Evolutionary conservation across 345 rosid species (phyloP).

Genomic region (Aethionema arabicum): DNA sequence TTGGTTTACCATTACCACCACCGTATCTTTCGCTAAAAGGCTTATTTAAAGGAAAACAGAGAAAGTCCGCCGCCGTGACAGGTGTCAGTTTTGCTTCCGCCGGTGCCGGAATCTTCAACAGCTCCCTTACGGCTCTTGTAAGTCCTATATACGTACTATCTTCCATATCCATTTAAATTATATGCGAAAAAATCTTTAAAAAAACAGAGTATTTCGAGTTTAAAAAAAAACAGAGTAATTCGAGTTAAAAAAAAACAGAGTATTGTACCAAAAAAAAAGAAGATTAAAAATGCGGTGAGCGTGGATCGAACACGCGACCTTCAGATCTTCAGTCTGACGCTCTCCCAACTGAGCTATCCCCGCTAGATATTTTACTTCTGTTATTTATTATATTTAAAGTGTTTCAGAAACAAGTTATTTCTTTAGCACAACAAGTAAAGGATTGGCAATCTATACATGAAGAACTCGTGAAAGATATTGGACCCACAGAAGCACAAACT

Average conservation of each 20-base stretch:
- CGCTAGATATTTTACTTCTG: neutral
- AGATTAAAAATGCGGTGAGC: constrained; percentile 44
- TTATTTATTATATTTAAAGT: neutral
- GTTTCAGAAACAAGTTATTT: constrained; percentile 45
- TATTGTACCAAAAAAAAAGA: neutral
- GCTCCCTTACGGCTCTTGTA: constrained; percentile 46
- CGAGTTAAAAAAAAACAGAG: neutral
- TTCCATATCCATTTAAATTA: too few relatives aligned
- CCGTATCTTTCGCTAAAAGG: constrained; percentile 43
- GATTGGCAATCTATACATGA: constrained; percentile 39
- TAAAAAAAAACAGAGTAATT: neutral
- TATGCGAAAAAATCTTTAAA: neutral
- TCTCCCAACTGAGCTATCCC: constrained; percentile 56
- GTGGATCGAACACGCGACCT: constrained; percentile 60
- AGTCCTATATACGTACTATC: constrained; percentile 19
- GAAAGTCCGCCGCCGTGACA: constrained; percentile 9
- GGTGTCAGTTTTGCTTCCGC: constrained; percentile 60
- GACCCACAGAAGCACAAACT: constrained; percentile 35
- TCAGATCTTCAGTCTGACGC: constrained; percentile 48
- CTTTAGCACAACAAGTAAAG: constrained; percentile 53
- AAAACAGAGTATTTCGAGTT: too few relatives aligned
- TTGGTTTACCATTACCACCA: constrained; percentile 50
- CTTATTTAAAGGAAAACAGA: neutral
- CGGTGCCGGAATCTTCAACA: constrained; percentile 54
- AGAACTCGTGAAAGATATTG: constrained; percentile 35